Percentiles rank a stretch among this genome's conserved stretches.
phyloP scores from a whole-genome alignment of 202 grass and related monocot genomes.

The Dendrocalamus latiflorus region DNA sequence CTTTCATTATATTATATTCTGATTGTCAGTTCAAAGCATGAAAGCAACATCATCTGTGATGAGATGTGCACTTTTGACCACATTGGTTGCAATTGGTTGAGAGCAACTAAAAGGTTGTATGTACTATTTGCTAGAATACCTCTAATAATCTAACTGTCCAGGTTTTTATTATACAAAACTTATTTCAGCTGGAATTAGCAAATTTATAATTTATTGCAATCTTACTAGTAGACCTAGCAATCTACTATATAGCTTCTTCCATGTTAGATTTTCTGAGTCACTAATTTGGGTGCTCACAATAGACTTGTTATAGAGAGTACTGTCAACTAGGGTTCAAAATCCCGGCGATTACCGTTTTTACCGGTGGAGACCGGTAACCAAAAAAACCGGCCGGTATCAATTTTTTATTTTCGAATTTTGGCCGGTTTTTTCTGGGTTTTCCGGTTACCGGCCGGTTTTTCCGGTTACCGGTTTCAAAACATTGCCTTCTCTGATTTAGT shows the following conservation, averaged over 20 bases:
- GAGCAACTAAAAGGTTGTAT: background rate
- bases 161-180: background rate
- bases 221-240: background rate
- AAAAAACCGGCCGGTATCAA: too few relatives aligned
- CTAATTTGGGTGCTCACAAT: background rate
- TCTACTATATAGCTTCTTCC: background rate
- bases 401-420: too few relatives aligned
- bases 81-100: background rate
- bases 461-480: too few relatives aligned
- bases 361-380: too few relatives aligned
- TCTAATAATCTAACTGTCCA: constrained; percentile 1
- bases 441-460: too few relatives aligned
- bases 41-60: background rate
- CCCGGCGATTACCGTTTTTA: too few relatives aligned
- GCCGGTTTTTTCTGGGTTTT: too few relatives aligned
- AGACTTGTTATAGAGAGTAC: background rate
- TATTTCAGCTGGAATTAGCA: background rate
- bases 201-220: background rate
- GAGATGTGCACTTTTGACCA: background rate
- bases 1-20: constrained; percentile 3
- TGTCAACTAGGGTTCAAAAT: too few relatives aligned
- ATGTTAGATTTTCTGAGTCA: background rate
- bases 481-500: constrained; percentile 6
- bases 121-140: background rate
- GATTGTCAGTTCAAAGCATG: background rate